A percentile compares a stretch with the other conserved stretches of the same genome.
Conservation (phyloP, 768 basidiomycete genomes). For the Pseudohyphozyma bogoriensis region DNA sequence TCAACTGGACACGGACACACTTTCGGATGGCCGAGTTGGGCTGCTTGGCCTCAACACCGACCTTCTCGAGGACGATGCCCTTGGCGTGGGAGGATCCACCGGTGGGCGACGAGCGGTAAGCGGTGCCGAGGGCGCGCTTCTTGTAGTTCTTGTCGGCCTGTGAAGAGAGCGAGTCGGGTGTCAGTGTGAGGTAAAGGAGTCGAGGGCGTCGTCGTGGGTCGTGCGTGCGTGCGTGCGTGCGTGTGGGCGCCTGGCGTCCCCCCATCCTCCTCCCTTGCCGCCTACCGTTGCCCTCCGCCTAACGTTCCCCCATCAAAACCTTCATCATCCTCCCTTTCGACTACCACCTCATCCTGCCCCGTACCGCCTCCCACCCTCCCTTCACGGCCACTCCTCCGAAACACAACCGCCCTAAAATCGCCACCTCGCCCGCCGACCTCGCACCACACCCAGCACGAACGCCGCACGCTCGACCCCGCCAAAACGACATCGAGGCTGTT, state of each 20-base stretch:
- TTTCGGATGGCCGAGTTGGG: constrained; percentile 99
- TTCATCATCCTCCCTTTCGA: background rate
- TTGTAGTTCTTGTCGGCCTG: constrained; percentile 98
- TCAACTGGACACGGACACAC: constrained; percentile 98
- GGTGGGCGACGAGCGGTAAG: constrained; percentile 99
- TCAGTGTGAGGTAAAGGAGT: background rate
- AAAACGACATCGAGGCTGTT: too few relatives aligned
- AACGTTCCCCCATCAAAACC: background rate
- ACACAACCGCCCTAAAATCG: background rate
- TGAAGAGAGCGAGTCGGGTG: background rate
- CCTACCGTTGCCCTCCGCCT: background rate
- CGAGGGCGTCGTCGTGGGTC: background rate
- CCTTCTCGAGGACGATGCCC: constrained; percentile 99
- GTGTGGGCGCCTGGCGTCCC: too few relatives aligned
- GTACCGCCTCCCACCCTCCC: background rate
- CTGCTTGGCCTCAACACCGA: constrained; percentile 99
- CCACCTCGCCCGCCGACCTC: background rate
- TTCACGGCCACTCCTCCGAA: background rate
- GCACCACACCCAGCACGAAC: background rate
- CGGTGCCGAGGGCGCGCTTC: constrained; percentile 97
- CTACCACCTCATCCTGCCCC: background rate
- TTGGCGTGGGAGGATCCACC: constrained; percentile 99
- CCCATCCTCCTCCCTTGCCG: too few relatives aligned
- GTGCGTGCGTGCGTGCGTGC: too few relatives aligned
- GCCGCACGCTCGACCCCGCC: too few relatives aligned